Conservation (phyloP, 1,284 basidiomycete genomes). For the Cerioporus squamosus region DNA sequence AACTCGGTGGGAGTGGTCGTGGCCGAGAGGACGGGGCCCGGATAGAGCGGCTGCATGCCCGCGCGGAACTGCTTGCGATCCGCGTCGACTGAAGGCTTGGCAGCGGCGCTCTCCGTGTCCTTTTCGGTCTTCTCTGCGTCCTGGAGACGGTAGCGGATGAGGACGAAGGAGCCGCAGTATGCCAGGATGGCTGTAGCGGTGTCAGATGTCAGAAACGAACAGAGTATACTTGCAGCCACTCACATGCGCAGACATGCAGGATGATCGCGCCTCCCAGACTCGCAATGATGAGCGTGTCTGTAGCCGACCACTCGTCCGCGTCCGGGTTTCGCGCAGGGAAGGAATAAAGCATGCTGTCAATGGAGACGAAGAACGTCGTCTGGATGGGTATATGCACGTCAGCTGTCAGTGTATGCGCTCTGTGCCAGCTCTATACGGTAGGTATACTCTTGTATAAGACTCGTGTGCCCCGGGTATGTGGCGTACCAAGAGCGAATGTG, state of each 20-base stretch:
- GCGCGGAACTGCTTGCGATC: neutral
- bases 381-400: neutral
- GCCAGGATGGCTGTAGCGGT: constrained; percentile 32
- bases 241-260: constrained; percentile 41
- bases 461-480: too few relatives aligned
- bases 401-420: neutral
- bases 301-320: constrained; percentile 12
- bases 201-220: neutral
- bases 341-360: constrained; percentile 39
- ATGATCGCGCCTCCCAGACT: constrained; percentile 40
- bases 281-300: constrained; percentile 32
- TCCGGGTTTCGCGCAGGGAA: constrained; percentile 24
- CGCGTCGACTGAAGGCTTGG: neutral
- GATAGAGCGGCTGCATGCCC: neutral
- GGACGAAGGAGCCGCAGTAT: constrained; percentile 39
- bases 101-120: neutral
- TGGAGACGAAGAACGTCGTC: constrained; percentile 40
- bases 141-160: constrained; percentile 37
- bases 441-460: too few relatives aligned
- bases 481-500: too few relatives aligned
- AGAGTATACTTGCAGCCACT: constrained; percentile 3
- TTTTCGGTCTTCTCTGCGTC: constrained; percentile 30
- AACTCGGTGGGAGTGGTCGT: neutral
- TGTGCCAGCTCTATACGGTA: neutral
- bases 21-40: neutral